Evolutionary conservation across 345 rosid genomes (phyloP), one percentile per base, ranked within the genome.

Genomic region (Physaria fendleri): DNA sequence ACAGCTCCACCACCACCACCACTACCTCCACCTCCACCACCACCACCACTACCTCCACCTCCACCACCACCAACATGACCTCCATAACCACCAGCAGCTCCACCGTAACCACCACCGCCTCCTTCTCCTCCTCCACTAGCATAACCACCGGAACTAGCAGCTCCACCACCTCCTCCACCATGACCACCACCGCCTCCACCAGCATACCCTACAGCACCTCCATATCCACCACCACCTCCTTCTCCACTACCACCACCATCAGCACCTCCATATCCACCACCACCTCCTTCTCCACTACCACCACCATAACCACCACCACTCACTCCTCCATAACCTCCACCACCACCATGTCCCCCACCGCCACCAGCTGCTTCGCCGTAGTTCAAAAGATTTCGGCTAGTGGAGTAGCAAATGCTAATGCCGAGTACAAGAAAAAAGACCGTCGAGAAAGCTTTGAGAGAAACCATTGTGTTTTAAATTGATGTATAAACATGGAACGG

Each of bases 81-180:
- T 46, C 64, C 69, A 24, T 49, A 62, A 1, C 80, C 85, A 63
- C 64, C 76, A 16, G 75, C 72, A 0, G 64, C 71, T 18, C 80
- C 81, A 56, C 71, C 69, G 0, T 78, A 74, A 43, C 69, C 81
- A 0, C 74, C 73, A 44, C 71, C 72, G 14, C 65, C 81, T 33
- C 69, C 72, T 59, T 68, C 72, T 43, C 72, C 66, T 27, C 72
- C 71, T 37, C 77, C 83, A 45, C 73, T 65, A 27, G 75, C 79
- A 7, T 70, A 61, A 0, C 67, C 71, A 59, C 72, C 66, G 0
- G 61, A 59, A 68, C 61, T 40, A 16, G 69, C 59, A 24, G 77
- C 79, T 2, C 52, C 73, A 8, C 80, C 81, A 35, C 71, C 64
- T 1, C 72, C 74, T 46, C 77, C 83, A 30, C 75, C 81, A 6